Conservation (phyloP, 331 rosid genomes). For the Pyracantha coccinea region DNA sequence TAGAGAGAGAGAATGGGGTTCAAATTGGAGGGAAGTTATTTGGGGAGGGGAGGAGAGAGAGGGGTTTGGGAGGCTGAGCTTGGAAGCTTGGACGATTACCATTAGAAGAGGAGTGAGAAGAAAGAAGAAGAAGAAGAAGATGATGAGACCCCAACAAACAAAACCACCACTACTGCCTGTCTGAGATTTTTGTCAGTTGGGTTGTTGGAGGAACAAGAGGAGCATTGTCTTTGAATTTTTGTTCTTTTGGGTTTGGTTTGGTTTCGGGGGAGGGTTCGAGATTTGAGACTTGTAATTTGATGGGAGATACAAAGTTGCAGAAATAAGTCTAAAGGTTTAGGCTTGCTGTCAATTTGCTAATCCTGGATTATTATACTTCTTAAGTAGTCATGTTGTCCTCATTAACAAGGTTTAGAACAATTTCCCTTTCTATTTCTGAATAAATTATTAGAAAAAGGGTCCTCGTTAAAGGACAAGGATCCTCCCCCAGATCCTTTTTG, state of each 20-base stretch:
- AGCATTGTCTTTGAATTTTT: not conserved
- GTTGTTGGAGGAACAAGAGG: not conserved
- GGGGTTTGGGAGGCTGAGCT: constrained; percentile 57
- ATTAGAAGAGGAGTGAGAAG: constrained; percentile 28
- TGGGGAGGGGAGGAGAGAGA: constrained; percentile 49
- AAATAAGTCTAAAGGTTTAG: not conserved
- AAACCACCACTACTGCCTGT: not conserved
- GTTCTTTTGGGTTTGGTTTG: not conserved
- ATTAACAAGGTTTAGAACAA: too few relatives aligned
- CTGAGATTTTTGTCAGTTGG: not conserved
- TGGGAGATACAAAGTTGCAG: not conserved
- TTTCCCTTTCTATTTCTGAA: too few relatives aligned
- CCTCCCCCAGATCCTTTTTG: rapidly evolving
- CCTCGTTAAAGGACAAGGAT: too few relatives aligned
- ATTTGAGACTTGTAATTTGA: too few relatives aligned
- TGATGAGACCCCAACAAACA: not conserved
- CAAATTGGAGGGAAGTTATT: constrained; percentile 61
- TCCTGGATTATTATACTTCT: too few relatives aligned
- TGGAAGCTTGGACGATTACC: constrained; percentile 68
- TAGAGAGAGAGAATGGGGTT: constrained; percentile 69
- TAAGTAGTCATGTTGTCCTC: too few relatives aligned
- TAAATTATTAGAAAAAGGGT: too few relatives aligned
- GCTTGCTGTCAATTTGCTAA: not conserved
- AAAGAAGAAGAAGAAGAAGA: not conserved
- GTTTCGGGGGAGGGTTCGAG: not conserved